phyloP scores from a whole-genome alignment of 306 rosid species.

The Fagus crenata region DNA sequence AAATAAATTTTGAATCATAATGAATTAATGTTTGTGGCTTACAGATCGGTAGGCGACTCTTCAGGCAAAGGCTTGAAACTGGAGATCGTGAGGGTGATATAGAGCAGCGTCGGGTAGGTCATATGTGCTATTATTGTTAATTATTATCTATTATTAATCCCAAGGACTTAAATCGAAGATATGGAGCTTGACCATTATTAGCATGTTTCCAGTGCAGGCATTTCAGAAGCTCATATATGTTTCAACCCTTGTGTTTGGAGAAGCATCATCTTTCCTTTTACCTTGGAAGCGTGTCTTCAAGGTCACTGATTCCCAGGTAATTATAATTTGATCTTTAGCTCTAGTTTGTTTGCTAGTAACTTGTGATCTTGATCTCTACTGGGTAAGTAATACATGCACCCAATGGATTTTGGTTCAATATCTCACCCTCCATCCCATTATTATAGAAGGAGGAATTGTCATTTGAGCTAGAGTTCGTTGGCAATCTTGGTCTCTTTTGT shows the following conservation, averaged over 20 bases:
- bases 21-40: slow-evolving; percentile 36
- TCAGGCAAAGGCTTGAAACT: slow-evolving; percentile 92
- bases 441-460: no score
- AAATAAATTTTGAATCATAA: slow-evolving; percentile 18
- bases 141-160: neutral
- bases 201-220: slow-evolving; percentile 95
- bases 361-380: neutral
- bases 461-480: no score
- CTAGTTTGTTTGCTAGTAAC: neutral
- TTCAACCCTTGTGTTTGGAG: slow-evolving; percentile 91
- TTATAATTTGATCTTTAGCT: slow-evolving; percentile 13
- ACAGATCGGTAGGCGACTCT: slow-evolving; percentile 85
- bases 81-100: slow-evolving; percentile 82
- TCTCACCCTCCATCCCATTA: no score
- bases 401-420: no score
- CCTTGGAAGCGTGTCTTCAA: slow-evolving; percentile 98
- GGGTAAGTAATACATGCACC: neutral
- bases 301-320: slow-evolving; percentile 91
- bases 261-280: slow-evolving; percentile 92
- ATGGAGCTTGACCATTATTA: slow-evolving; percentile 75
- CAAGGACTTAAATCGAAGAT: slow-evolving; percentile 25
- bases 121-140: slow-evolving; percentile 25
- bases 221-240: slow-evolving; percentile 97
- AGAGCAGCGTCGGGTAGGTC: slow-evolving; percentile 92
- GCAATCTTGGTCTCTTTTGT: neutral